phyloP scores from a whole-genome alignment of 1,284 basidiomycete genomes.

The Apiotrichum domesticum region DNA sequence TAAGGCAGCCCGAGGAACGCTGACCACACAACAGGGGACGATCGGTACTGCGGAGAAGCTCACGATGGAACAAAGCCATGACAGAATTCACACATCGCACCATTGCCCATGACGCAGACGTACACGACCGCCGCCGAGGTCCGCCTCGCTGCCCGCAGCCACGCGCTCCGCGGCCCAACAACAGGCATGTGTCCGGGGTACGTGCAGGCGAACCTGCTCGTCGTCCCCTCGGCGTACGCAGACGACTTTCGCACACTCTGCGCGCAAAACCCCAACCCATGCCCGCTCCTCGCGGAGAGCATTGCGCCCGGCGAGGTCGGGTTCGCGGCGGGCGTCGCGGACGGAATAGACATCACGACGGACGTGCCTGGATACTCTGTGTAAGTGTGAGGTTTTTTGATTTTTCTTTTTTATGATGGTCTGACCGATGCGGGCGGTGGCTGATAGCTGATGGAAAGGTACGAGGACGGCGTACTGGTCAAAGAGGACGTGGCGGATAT shows the following conservation, averaged over 20 bases:
- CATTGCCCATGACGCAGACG: too few relatives aligned
- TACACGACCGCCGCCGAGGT: neutral
- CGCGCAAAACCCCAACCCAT: constrained; percentile 35
- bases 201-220: constrained; percentile 38
- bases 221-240: constrained; percentile 29
- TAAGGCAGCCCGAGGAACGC: too few relatives aligned
- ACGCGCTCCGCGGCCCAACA: constrained; percentile 7
- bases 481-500: constrained; percentile 18
- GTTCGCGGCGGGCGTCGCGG: constrained; percentile 20
- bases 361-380: constrained; percentile 34
- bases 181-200: constrained; percentile 21
- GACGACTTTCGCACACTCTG: constrained; percentile 36
- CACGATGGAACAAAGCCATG: too few relatives aligned
- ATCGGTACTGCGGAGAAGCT: too few relatives aligned
- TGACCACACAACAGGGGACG: too few relatives aligned
- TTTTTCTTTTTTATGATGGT: too few relatives aligned
- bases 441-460: constrained; percentile 7
- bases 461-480: constrained; percentile 17
- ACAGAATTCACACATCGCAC: too few relatives aligned
- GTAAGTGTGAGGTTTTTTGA: constrained; percentile 5
- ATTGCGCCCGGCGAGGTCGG: constrained; percentile 15
- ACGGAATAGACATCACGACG: constrained; percentile 29
- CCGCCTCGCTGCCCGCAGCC: constrained; percentile 3
- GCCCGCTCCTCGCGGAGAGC: constrained; percentile 34
- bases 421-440: neutral